phyloP scores from a whole-genome alignment of 108 stramenopile species.

The Pseudonitzschia delicatissima region DNA sequence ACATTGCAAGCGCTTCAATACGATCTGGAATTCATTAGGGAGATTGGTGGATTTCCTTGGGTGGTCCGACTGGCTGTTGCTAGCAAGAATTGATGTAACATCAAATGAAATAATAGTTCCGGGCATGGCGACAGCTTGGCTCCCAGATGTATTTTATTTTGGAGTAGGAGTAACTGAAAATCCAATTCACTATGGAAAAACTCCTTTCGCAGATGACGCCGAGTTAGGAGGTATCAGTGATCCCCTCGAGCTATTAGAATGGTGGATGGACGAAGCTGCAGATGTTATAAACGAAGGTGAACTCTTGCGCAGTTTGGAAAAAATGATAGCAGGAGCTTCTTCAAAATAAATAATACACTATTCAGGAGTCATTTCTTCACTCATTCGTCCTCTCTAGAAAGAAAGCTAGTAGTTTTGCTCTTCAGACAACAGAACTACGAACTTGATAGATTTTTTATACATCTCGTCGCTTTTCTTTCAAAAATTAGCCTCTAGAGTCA shows the following conservation, averaged over 20 bases:
- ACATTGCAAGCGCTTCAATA: slow-evolving; percentile 75
- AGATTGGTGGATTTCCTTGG: slow-evolving; percentile 44
- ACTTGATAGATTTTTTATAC: too few relatives aligned
- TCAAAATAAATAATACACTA: too few relatives aligned
- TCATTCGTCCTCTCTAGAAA: too few relatives aligned
- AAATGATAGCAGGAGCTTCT: too few relatives aligned
- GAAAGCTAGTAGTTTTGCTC: too few relatives aligned
- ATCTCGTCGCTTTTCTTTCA: too few relatives aligned
- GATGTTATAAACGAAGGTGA: slow-evolving; percentile 7
- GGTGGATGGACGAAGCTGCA: slow-evolving; percentile 29
- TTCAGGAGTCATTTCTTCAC: too few relatives aligned
- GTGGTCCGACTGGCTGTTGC: slow-evolving; percentile 43
- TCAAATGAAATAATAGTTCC: slow-evolving; percentile 10
- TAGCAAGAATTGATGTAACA: slow-evolving; percentile 4
- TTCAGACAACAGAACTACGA: too few relatives aligned
- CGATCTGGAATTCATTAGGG: slow-evolving; percentile 61
- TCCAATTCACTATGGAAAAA: neutral
- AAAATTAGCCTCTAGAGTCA: too few relatives aligned
- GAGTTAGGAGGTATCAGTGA: slow-evolving; percentile 26
- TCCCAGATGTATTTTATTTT: slow-evolving; percentile 14
- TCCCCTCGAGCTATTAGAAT: slow-evolving; percentile 28
- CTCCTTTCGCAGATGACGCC: neutral
- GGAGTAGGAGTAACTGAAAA: neutral
- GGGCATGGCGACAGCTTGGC: neutral
- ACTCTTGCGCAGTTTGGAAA: slow-evolving; percentile 12